Evolutionary conservation across 805 yeast species (phyloP).

Genomic region (Wickerhamiella australiensis): DNA sequence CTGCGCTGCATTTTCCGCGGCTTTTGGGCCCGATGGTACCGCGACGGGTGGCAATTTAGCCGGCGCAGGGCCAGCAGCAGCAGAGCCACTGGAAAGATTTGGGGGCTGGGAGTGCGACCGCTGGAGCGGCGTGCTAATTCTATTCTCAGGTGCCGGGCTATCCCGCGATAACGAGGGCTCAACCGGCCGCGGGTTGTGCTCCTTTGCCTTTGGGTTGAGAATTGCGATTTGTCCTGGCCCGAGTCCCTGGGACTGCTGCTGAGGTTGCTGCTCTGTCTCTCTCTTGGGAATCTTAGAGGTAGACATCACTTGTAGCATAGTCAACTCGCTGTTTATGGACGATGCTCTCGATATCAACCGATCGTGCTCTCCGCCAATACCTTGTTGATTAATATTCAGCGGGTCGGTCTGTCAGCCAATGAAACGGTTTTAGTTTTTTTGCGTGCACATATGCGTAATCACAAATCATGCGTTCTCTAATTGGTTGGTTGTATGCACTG

Average conservation of each 20-base stretch:
- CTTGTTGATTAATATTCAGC: neutral
- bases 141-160: no score
- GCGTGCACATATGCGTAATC: neutral
- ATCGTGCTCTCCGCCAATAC: neutral
- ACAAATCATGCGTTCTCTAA: neutral
- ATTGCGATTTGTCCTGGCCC: slow-evolving; percentile 8
- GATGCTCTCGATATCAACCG: neutral
- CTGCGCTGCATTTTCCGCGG: no score
- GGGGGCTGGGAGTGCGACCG: no score
- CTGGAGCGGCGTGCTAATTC: no score
- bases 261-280: neutral
- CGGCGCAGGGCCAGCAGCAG: no score
- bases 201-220: slow-evolving; percentile 1
- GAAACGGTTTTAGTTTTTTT: neutral
- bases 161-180: neutral
- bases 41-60: no score
- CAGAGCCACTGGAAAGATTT: no score
- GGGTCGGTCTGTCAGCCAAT: neutral
- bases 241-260: no score
- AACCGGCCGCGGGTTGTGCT: neutral
- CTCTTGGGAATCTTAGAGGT: neutral
- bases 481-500: neutral
- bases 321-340: neutral
- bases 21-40: no score
- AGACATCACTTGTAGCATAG: slow-evolving; percentile 1